Evolutionary conservation across 1,284 basidiomycete genomes (phyloP), one percentile per base, ranked within the genome.

Genomic region (Leccinum fuscescens): DNA sequence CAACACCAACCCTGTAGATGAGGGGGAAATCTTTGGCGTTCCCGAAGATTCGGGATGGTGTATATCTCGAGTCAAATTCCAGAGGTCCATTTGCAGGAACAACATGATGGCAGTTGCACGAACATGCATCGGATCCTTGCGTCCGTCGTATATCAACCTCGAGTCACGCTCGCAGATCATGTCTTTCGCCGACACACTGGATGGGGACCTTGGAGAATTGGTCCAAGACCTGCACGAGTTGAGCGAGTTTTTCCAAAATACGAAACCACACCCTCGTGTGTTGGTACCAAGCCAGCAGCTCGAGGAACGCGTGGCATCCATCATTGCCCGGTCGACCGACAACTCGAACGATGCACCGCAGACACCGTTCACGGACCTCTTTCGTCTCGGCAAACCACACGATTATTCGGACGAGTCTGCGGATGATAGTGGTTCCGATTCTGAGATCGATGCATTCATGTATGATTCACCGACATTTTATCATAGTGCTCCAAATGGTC

Each of bases 161-260:
- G 85, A 86, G 70, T 86, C 89, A 15, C 82, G 83, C 61, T 71
- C 78, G 8, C 67, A 67, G 22, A 74, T 75, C 8, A 67, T 76
- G 33, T 65, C 74, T 15, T 74, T 73, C 31, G 56, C 63, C 11
- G 71, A 74, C 33, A 61, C 68, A 12, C 60, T 79, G 29, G 82
- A 86, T 42, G 86, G 87, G 56, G 86, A 92, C 65, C 80, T 96
- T n/a, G 89, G 91, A 5, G 90, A 92, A 62, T 79, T 95, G 27
- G 92, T 96, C 31, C 92, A 89, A 66, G 91, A 93, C 62, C 80
- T 96, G 49, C 91, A 96, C 69, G 90, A 92, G 62, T 79, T 97
- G 50, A 92, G 88, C 63, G 88, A 86, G 62, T 96, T 92, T 80
- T 95, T 95, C 80, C 90, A 91, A 69, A 86, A 88, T 56, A 67